Evolutionary conservation across 1,284 basidiomycete species (phyloP).

Genomic region (Termitomyces sp.): DNA sequence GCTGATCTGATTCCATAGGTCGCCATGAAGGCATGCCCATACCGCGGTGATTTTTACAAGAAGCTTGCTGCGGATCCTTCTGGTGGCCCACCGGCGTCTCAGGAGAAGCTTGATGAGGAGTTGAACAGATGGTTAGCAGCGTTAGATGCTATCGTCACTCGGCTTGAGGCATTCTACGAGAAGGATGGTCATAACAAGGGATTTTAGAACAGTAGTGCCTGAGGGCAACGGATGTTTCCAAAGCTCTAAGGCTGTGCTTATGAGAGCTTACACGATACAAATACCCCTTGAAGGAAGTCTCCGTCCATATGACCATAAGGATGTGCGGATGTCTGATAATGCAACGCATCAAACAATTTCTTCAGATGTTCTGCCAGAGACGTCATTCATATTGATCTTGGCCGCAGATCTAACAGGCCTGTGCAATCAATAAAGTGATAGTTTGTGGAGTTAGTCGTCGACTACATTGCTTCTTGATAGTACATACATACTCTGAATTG

Average conservation of each 20-base stretch:
- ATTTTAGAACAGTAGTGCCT: slow-evolving; percentile 29
- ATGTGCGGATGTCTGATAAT: background rate
- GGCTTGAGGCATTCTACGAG: slow-evolving; percentile 73
- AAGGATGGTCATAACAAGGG: slow-evolving; percentile 49
- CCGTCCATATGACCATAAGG: background rate
- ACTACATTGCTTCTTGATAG: background rate
- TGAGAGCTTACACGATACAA: background rate
- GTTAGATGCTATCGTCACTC: slow-evolving; percentile 65
- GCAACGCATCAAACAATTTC: background rate
- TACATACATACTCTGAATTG: background rate
- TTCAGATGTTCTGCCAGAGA: background rate
- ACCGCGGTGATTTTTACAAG: slow-evolving; percentile 83
- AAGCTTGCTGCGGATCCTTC: slow-evolving; percentile 77
- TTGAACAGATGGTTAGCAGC: slow-evolving; percentile 67
- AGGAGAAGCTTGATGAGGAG: slow-evolving; percentile 65
- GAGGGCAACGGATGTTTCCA: background rate
- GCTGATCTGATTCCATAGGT: slow-evolving; percentile 45
- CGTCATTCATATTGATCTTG: background rate
- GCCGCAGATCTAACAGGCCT: no score
- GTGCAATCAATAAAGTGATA: background rate
- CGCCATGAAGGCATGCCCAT: slow-evolving; percentile 96
- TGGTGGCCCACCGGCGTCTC: slow-evolving; percentile 50
- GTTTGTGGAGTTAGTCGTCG: background rate
- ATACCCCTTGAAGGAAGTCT: background rate
- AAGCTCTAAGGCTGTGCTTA: background rate